Evolutionary conservation across 345 rosid species (phyloP), one percentile per base, ranked within the genome.

Genomic region (Sisymbrium altissimum): DNA sequence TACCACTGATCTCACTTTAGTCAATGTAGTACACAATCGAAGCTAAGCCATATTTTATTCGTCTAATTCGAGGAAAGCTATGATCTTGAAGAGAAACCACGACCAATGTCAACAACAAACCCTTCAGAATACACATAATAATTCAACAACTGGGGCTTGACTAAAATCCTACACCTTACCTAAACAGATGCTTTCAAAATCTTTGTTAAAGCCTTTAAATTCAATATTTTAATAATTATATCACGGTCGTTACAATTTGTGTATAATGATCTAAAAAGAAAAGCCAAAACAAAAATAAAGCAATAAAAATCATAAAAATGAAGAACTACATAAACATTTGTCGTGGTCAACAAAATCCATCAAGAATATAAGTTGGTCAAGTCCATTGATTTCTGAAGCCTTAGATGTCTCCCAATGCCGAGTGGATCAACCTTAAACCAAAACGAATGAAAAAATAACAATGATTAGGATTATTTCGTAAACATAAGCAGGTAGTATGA

Each of bases 351-450:
- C 68, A 60, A 68, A 68, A 59, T 27, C 43, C 41, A 58, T 21
- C 39, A 48, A 40, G 5, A 68, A 32, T 5, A 23, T 1, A 53
- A 15, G 1, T 9, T 11, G 32, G 52, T 36, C 48, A 55, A 53
- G 55, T 53, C 11, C 35, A 14, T 7, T 35, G 45, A n/a, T 19
- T 40, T 41, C 54, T 70, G 30, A 39, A 64, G 46, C 19, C 30
- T 70, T 70, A 76, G 38, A 76, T 76, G 6, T 78, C 81, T 49
- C 77, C 77, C 64, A 78, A 17, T 30, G 81, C 81, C 15, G 77
- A 8, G 41, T 78, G 77, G 4, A 78, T 78, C 73, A 78, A 49
- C 81, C 81, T 78, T 18, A 30, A 65, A 46, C 48, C n/a, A 3
- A 45, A 27, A 70, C 57, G 17, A 52, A 25, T 12, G 5, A 7